phyloP scores from a whole-genome alignment of 129 eudicot species.

The Apium graveolens region DNA sequence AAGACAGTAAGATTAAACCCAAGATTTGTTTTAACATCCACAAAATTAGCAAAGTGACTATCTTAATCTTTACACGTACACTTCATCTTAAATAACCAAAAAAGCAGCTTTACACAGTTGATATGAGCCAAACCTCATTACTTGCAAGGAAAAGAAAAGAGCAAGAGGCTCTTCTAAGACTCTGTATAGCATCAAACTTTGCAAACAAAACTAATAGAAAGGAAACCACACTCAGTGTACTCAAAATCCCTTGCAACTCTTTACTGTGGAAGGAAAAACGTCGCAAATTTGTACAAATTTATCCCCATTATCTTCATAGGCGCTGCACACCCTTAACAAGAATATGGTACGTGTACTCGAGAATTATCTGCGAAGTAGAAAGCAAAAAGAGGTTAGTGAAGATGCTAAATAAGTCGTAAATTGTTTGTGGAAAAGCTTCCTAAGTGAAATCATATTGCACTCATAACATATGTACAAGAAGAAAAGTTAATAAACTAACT shows the following conservation, averaged over 20 bases:
- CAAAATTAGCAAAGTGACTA: neutral
- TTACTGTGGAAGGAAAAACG: neutral
- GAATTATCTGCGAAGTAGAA: neutral
- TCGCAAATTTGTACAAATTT: conserved; percentile 1
- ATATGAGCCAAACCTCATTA: neutral
- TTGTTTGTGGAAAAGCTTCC: neutral
- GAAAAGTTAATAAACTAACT: neutral
- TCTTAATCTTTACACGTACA: neutral
- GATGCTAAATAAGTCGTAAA: neutral
- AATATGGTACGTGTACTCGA: neutral
- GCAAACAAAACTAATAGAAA: neutral
- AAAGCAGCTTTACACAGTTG: neutral
- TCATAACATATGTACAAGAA: neutral
- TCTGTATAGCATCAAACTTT: neutral
- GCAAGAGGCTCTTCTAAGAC: neutral
- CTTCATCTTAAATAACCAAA: neutral
- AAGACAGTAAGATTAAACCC: neutral
- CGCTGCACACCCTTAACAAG: neutral
- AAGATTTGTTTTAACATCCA: neutral
- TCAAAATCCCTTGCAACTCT: neutral
- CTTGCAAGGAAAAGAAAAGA: neutral
- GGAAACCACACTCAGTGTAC: neutral
- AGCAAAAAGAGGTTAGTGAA: neutral
- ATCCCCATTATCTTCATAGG: neutral
- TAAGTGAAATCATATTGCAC: neutral